Conservation (phyloP, 129 eudicot genomes). For the Deinandra increscens region DNA sequence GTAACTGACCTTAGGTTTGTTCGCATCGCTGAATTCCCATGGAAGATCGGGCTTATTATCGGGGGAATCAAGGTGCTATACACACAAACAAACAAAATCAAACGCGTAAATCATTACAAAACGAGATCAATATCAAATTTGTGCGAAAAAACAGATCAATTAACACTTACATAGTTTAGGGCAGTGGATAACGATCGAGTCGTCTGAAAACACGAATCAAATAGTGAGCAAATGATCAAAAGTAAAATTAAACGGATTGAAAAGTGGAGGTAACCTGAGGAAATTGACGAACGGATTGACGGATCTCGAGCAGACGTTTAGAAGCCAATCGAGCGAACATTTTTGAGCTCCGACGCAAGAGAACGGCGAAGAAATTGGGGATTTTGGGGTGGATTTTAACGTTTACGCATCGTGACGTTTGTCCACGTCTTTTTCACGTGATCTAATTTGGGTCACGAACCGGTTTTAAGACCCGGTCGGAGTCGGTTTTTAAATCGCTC, state of each 20-base stretch:
- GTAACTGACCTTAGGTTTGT: constrained; percentile 58
- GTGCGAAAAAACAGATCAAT: neutral
- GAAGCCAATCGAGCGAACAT: constrained; percentile 86
- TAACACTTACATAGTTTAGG: constrained; percentile 75
- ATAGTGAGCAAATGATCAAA: neutral
- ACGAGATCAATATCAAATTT: neutral
- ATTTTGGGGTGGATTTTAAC: constrained; percentile 1
- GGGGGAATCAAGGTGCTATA: constrained; percentile 87
- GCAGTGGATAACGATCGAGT: constrained; percentile 88
- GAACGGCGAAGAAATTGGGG: neutral
- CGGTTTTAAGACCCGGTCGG: no score
- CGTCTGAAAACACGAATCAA: constrained; percentile 38
- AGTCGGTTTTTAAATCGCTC: no score
- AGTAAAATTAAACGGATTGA: neutral
- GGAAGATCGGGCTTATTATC: constrained; percentile 79
- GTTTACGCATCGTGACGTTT: neutral
- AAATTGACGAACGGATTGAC: constrained; percentile 60
- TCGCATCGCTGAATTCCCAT: constrained; percentile 71
- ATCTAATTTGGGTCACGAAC: neutral
- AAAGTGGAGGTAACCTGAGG: constrained; percentile 49
- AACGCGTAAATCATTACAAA: constrained; percentile 3
- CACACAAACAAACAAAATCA: constrained; percentile 9
- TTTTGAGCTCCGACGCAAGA: constrained; percentile 21
- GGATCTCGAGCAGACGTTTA: constrained; percentile 77
- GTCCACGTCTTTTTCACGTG: neutral